Base-by-base conservation (phyloP, 106 monocot genomes). In the Posidonia australis region DNA sequence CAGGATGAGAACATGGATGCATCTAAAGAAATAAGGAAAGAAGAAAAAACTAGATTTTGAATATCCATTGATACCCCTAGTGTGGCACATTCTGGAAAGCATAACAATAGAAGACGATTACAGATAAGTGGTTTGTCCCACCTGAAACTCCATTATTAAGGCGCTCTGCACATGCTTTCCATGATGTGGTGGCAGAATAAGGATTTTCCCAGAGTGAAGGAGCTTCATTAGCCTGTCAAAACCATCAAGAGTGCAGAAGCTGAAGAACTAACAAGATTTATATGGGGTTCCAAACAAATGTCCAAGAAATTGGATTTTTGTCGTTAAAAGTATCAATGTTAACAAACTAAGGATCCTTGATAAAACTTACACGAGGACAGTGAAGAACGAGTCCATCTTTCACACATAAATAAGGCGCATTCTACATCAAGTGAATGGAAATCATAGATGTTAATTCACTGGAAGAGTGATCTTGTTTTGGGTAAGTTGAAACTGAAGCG, bases 201-300 rank as follows among this genome's bases (percentile, higher is more conserved):
- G 96, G 87, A 77, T 91, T 98, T 78, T 98, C 90, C 96, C 96
- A 98, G 4, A 98, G 76, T 41, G 96, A 98, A 29, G 80, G 70
- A 31, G 74, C 54, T 72, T 83, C 91, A 58, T 83, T 98, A 62
- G 71, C 72, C 96, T 96, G 44, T 44, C 7, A 16, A 67, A 12
- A 71, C 30, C 43, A 10, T 18, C 18, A 19, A 62, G 45, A 46
- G 19, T 12, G 52, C 20, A 14, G 25, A 36, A 66, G 70, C 14
- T 66, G n/a, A 26, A 23, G 18, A 14, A 58, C 13, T 14, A 31
- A 58, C 18, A 9, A 58, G 0, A 58, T 3, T 17, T 42, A 7
- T 56, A 10, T 22, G 19, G 24, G 18, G 13, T 1, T 28, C 9
- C 14, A 23, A 65, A 9, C 18, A 70, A 61, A 32, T 58, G 19